Evolutionary conservation across 1,284 basidiomycete species (phyloP).

Genomic region (Paramarasmius palmivorus): DNA sequence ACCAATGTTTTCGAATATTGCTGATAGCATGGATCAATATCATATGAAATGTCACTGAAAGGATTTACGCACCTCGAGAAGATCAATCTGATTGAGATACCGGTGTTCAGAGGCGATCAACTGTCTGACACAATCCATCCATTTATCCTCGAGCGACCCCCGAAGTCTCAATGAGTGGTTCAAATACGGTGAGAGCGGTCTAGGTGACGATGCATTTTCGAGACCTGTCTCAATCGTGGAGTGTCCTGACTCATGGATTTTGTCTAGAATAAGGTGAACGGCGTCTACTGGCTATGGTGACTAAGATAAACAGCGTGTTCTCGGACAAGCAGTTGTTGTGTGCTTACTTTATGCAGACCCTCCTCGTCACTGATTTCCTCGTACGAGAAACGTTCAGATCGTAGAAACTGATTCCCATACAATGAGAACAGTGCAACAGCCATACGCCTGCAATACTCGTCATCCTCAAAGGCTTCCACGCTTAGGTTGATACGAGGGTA

Average conservation of each 20-base stretch:
- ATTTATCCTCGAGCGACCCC: background rate
- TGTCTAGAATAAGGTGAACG: slow-evolving; percentile 9
- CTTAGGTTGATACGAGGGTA: slow-evolving; percentile 12
- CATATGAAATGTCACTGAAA: background rate
- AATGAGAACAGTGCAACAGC: slow-evolving; percentile 13
- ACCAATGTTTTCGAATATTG: slow-evolving; percentile 4
- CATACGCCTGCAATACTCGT: slow-evolving; percentile 9
- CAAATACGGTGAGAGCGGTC: no score
- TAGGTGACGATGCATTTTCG: background rate
- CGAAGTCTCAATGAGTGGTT: background rate
- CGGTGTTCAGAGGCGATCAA: background rate
- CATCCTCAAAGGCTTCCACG: background rate
- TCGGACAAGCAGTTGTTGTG: background rate
- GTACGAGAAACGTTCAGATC: slow-evolving; percentile 4
- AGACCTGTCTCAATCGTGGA: background rate
- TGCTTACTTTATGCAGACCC: slow-evolving; percentile 11
- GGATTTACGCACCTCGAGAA: background rate
- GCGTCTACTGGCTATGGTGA: slow-evolving; percentile 9
- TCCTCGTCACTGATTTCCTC: background rate
- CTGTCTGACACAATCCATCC: background rate
- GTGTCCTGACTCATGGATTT: background rate
- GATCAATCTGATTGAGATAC: background rate
- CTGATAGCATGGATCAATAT: slow-evolving; percentile 5
- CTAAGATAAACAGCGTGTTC: background rate
- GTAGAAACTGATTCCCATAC: slow-evolving; percentile 3